A percentile compares a stretch with the other conserved stretches of the same genome.
phyloP scores from a whole-genome alignment of 495 filamentous ascomycete genomes.

The Lophiotrema nucula region DNA sequence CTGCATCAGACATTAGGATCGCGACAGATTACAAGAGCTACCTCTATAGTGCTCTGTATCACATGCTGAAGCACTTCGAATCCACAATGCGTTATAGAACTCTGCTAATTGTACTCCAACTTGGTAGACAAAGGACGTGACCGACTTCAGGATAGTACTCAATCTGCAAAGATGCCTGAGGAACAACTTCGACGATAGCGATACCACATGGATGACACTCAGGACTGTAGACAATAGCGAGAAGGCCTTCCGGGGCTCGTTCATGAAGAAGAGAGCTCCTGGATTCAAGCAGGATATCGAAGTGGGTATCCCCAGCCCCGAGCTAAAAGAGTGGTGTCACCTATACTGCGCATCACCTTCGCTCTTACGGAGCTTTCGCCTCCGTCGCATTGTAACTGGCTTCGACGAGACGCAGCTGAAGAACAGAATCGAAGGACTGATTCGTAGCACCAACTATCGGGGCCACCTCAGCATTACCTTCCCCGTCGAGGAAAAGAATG shows the following conservation, averaged over 20 bases:
- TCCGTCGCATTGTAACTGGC: constrained; percentile 51
- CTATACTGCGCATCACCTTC: constrained; percentile 52
- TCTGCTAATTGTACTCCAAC: no score
- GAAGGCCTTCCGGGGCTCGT: constrained; percentile 36
- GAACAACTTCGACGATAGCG: constrained; percentile 6
- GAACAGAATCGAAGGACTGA: constrained; percentile 46
- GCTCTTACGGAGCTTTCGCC: constrained; percentile 51
- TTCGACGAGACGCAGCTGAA: constrained; percentile 51
- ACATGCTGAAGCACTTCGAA: no score
- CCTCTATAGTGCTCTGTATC: no score
- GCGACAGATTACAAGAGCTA: no score
- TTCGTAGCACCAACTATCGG: constrained; percentile 61
- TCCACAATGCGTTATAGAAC: no score
- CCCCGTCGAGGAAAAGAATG: constrained; percentile 47
- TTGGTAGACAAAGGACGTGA: constrained; percentile 42
- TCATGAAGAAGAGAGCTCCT: constrained; percentile 32
- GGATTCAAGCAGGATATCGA: constrained; percentile 35
- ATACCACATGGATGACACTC: constrained; percentile 13
- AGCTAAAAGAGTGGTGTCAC: constrained; percentile 56
- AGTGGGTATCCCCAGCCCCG: constrained; percentile 15
- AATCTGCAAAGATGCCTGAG: constrained; percentile 51
- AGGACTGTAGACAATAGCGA: constrained; percentile 35
- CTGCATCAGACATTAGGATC: no score
- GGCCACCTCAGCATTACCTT: constrained; percentile 54
- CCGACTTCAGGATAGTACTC: constrained; percentile 54